Conservation (phyloP, 345 rosid genomes). For the Eucalyptus cloeziana region DNA sequence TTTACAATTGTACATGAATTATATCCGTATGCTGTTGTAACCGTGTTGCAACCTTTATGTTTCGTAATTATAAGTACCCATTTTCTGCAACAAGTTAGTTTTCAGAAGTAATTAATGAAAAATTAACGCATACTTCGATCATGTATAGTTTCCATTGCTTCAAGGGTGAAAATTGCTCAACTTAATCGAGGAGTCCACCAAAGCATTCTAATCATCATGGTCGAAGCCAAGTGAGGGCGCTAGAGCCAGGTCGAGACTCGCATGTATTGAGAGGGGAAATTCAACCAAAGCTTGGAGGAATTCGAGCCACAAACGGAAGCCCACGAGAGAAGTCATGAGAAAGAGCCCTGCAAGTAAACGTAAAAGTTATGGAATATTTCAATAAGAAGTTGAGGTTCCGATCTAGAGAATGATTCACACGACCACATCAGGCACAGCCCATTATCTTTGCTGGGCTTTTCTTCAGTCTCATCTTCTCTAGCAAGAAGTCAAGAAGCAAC, state of each 20-base stretch:
- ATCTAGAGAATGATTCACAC: background rate
- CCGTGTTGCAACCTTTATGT: background rate
- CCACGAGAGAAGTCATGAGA: background rate
- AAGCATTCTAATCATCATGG: background rate
- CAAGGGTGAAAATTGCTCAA: background rate
- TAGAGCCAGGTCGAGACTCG: background rate
- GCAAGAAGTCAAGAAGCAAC: background rate
- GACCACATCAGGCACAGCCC: fast-evolving
- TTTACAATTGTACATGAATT: background rate
- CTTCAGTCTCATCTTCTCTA: background rate
- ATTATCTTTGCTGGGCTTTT: background rate
- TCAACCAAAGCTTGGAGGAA: background rate
- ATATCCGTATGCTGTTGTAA: fast-evolving
- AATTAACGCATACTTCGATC: fast-evolving
- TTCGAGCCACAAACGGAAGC: background rate
- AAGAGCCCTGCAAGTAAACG: background rate
- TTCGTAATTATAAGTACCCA: background rate
- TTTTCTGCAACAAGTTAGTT: background rate
- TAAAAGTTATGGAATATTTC: fast-evolving
- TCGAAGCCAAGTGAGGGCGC: background rate
- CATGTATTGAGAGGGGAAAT: background rate
- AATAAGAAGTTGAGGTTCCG: background rate
- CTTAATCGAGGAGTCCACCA: background rate
- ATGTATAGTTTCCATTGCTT: fast-evolving
- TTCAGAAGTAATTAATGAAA: fast-evolving